A percentile compares a stretch with the other conserved stretches of the same genome.
These are phyloP conservation scores for Amborella trichopoda DNA, from an alignment of 164 flowering plant genomes.

Conservation along the genomic window DNA sequence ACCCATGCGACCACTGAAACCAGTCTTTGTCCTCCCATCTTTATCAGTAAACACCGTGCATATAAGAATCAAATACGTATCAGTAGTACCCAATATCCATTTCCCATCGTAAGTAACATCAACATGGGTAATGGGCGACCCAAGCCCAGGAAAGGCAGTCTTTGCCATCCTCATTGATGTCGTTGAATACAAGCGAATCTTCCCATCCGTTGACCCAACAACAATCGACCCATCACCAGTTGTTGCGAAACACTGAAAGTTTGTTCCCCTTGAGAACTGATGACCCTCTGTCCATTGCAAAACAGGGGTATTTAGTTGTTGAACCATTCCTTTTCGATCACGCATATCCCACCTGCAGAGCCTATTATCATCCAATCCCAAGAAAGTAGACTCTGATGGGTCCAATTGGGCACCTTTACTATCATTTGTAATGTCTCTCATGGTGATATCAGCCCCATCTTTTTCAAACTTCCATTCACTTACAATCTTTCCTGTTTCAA, in stretches of 20 bases:
- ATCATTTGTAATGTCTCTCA: slow-evolving; percentile 85
- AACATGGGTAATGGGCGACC: slow-evolving; percentile 88
- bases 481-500: slow-evolving; percentile 85
- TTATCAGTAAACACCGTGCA: slow-evolving; percentile 81
- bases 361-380: slow-evolving; percentile 88
- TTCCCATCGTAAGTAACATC: slow-evolving; percentile 98
- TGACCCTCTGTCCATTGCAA: slow-evolving; percentile 94
- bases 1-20: slow-evolving; percentile 86
- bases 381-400: slow-evolving; percentile 82
- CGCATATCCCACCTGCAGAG: slow-evolving; percentile 98
- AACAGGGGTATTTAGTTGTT: slow-evolving; percentile 58
- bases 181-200: slow-evolving; percentile 81
- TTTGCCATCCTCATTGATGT: slow-evolving; percentile 91
- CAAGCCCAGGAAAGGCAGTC: slow-evolving; percentile 98
- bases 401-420: slow-evolving; percentile 82
- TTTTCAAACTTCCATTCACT: slow-evolving; percentile 82
- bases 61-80: slow-evolving; percentile 80
- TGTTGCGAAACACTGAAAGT: slow-evolving; percentile 86
- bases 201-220: slow-evolving; percentile 96
- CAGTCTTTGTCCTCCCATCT: slow-evolving; percentile 85
- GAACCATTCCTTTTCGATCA: slow-evolving; percentile 80
- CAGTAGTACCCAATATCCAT: slow-evolving; percentile 95
- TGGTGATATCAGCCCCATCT: slow-evolving; percentile 71
- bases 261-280: slow-evolving; percentile 84
- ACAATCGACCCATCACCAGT: slow-evolving; percentile 97